Conservation (phyloP, 164 flowering plant genomes). For the Malania oleifera region DNA sequence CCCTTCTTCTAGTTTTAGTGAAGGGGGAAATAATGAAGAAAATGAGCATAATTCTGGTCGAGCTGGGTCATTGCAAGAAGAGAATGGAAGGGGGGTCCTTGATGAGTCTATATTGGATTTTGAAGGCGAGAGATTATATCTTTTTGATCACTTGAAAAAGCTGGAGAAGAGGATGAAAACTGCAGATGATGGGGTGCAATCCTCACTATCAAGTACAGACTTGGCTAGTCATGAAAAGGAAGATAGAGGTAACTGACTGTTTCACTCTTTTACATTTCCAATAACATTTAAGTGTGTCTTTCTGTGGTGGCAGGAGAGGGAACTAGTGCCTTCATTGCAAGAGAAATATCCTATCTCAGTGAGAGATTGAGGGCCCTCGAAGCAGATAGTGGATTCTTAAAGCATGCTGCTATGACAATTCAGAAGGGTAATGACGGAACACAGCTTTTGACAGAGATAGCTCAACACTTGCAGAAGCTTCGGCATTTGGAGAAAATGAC, state of each 20-base stretch:
- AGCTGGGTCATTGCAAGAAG: slow-evolving; percentile 13
- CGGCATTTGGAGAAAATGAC: slow-evolving; percentile 17
- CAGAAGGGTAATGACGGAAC: slow-evolving; percentile 36
- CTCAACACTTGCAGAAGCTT: slow-evolving; percentile 40
- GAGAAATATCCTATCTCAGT: slow-evolving; percentile 20
- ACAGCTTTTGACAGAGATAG: slow-evolving; percentile 39
- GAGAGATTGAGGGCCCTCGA: slow-evolving; percentile 39
- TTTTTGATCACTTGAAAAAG: slow-evolving; percentile 24
- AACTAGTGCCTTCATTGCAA: slow-evolving; percentile 5
- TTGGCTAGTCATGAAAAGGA: slow-evolving; percentile 1
- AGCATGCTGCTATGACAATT: slow-evolving; percentile 27
- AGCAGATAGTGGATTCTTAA: slow-evolving; percentile 35
- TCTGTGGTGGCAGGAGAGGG: slow-evolving; percentile 20
- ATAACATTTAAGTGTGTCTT: neutral
- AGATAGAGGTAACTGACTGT: slow-evolving; percentile 19
- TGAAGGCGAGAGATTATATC: slow-evolving; percentile 30
- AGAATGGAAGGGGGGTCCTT: slow-evolving; percentile 10
- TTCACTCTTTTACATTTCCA: neutral
- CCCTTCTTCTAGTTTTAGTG: slow-evolving; percentile 12
- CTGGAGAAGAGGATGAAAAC: slow-evolving; percentile 21
- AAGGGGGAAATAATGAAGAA: slow-evolving; percentile 13
- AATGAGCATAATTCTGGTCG: slow-evolving; percentile 8
- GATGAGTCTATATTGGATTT: slow-evolving; percentile 23
- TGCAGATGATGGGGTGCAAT: slow-evolving; percentile 13
- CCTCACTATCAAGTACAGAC: slow-evolving; percentile 14